Evolutionary conservation across 208 protist species (phyloP).

Genomic region (Acanthamoeba triangularis): DNA sequence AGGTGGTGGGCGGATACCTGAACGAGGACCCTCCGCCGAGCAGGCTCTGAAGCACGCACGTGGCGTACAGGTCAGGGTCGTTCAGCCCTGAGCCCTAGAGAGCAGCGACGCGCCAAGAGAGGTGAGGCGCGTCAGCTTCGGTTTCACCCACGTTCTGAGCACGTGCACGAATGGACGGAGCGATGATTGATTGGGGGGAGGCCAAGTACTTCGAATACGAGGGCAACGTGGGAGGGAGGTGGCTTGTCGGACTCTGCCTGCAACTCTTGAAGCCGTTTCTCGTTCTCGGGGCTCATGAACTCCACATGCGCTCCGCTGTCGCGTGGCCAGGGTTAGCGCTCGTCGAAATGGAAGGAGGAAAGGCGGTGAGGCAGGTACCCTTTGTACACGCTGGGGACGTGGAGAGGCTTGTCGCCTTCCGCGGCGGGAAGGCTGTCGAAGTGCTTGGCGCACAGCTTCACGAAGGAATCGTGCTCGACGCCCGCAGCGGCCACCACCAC

Average conservation of each 20-base stretch:
- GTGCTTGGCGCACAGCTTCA: conserved; percentile 63
- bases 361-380: not conserved
- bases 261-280: conserved; percentile 38
- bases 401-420: not conserved
- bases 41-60: conserved; percentile 83
- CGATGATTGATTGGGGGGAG: too few species aligned
- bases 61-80: conserved; percentile 82
- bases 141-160: too few species aligned
- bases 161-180: too few species aligned
- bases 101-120: not conserved
- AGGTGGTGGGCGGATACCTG: not conserved
- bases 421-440: conserved; percentile 63
- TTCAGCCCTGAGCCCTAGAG: conserved; percentile 57
- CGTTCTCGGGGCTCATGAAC: not conserved
- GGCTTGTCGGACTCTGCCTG: conserved; percentile 14
- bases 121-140: too few species aligned
- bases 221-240: conserved; percentile 30
- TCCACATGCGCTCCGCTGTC: conserved; percentile 76
- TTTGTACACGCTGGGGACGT: not conserved
- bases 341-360: not conserved
- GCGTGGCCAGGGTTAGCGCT: not conserved
- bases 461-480: conserved; percentile 84
- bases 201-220: conserved; percentile 77
- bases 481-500: conserved; percentile 84
- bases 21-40: conserved; percentile 89